Conservation (phyloP, 257 asterid species). For the Anisodus acutangulus region DNA sequence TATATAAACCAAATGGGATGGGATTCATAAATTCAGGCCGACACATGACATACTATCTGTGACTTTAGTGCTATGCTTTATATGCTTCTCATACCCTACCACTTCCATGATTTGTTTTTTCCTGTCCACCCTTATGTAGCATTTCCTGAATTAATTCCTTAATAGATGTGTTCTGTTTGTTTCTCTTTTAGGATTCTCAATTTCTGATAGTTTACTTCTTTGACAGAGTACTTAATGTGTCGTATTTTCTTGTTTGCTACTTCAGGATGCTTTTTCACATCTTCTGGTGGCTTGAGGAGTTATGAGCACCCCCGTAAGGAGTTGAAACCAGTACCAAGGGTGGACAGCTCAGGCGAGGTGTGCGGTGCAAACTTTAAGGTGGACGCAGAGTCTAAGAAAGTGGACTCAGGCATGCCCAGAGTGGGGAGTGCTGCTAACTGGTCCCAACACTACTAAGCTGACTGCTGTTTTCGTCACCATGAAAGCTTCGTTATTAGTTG, state of each 20-base stretch:
- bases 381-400: constrained; percentile 70
- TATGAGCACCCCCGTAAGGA: constrained; percentile 85
- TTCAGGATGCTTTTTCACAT: constrained; percentile 88
- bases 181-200: no score
- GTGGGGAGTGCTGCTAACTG: constrained; percentile 96
- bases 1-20: constrained; percentile 2
- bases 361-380: constrained; percentile 87
- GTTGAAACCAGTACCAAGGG: constrained; percentile 89
- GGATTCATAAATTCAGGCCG: neutral
- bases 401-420: constrained; percentile 68
- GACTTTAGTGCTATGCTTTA: neutral
- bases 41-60: neutral
- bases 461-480: constrained; percentile 6
- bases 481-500: constrained; percentile 35
- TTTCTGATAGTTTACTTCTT: neutral
- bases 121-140: neutral
- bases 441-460: constrained; percentile 71
- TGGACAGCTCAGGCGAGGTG: constrained; percentile 91
- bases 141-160: neutral
- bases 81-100: constrained; percentile 9
- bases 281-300: constrained; percentile 92
- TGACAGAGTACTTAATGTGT: neutral
- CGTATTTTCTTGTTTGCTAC: neutral
- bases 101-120: neutral
- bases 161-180: neutral